Evolutionary conservation across 169 alveolate species (phyloP), one percentile per base, ranked within the genome.

Genomic region (Plasmodium inui): DNA sequence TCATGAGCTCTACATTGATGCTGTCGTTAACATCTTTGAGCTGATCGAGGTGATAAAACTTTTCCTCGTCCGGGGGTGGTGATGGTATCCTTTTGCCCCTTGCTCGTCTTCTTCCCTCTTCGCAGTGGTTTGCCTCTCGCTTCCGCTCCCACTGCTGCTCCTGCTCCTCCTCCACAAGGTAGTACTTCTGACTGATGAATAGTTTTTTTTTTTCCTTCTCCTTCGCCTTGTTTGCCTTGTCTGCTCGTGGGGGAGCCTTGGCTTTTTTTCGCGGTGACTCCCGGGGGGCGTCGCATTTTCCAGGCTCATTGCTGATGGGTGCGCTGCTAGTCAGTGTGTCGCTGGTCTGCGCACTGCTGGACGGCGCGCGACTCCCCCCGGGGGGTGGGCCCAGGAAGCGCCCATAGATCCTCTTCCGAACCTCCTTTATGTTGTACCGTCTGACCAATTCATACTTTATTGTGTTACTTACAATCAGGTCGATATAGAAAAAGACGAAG

Each of bases 121-220:
- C 76, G 7, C 12, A 0, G 9, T 50, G n/a, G 61, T 3, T 50
- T 67, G n/a, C 76, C 76, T 41, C 17, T 12, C 19, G 12, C 9
- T 67, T 17, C n/a, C 1, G 2, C 0, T 67, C n/a, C 0, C 14
- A 7, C 5, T 46, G 39, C 30, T 67, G 7, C 32, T 17, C 6
- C 1, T 12, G 9, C 8, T 30, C 67, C 5, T 81, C 80, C 30
- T 39, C 72, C 34, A 39, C 74, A 7, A 89, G 7, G 82, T 14
- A 89, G 72, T 89, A 39, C 50, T 57, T 89, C 82, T 89, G 90
- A 37, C 32, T 89, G 32, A 90, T 78, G 71, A 89, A 89, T 3
- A 89, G 53, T 61, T 89, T 89, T 50, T 74, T 46, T 61, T 30
- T 82, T 46, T 82, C 50, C 39, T 32, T 86, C 28, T 34, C 81